Evolutionary conservation across 176 grass and related monocot genomes (phyloP).

Genomic region (Hsuehochloa calcarea): DNA sequence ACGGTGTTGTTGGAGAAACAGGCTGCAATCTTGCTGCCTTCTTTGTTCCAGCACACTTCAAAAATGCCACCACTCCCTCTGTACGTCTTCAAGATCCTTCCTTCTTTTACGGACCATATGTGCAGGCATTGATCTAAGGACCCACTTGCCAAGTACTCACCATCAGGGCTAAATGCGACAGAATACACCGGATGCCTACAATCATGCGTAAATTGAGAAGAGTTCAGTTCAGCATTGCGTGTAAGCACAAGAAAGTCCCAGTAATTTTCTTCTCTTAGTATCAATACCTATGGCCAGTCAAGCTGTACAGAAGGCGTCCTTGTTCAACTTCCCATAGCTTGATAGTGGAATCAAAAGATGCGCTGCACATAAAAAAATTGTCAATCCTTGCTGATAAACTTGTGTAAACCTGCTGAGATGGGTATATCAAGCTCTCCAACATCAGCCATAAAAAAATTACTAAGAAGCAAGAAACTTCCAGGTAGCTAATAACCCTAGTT

Average conservation of each 20-base stretch:
- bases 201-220: slow-evolving; percentile 7
- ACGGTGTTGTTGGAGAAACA: slow-evolving; percentile 92
- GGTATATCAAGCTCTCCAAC: not conserved
- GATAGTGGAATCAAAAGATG: slow-evolving; percentile 94
- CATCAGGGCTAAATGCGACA: slow-evolving; percentile 85
- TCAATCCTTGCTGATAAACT: slow-evolving; percentile 10
- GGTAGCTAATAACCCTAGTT: not conserved
- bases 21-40: slow-evolving; percentile 91
- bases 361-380: slow-evolving; percentile 44
- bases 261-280: not conserved
- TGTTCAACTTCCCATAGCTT: slow-evolving; percentile 92
- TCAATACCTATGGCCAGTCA: slow-evolving; percentile 81
- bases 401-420: not conserved
- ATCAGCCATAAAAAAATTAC: not conserved
- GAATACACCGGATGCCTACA: slow-evolving; percentile 91
- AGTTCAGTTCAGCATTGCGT: slow-evolving; percentile 4
- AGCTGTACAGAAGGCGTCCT: slow-evolving; percentile 77
- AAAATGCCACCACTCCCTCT: slow-evolving; percentile 92
- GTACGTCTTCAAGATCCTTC: slow-evolving; percentile 80
- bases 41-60: slow-evolving; percentile 99
- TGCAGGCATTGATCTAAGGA: slow-evolving; percentile 91
- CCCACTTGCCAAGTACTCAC: slow-evolving; percentile 91
- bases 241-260: not conserved
- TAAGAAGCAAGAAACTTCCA: slow-evolving; percentile 5
- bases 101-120: slow-evolving; percentile 98